Base-by-base conservation (phyloP, 108 stramenopile genomes). In the Discostella stelligeroides region DNA sequence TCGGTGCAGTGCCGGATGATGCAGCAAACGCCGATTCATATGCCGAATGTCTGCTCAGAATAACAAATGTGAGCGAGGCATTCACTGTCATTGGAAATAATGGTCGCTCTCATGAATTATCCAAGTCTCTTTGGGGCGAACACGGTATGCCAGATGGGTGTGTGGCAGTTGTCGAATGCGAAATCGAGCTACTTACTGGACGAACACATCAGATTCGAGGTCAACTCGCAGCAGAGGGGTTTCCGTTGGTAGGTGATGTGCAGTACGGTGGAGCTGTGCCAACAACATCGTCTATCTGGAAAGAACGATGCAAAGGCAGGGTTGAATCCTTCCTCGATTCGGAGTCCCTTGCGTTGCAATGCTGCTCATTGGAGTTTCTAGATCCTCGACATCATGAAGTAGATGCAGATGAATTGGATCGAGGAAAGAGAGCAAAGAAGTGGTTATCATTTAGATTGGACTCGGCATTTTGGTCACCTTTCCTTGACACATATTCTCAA, bases 151-250 rank as follows among this genome's bases (percentile, higher is more conserved):
- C 92, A 30, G 42, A 45, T 1, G 55, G 63, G n/a, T 81, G 80
- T 50, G 67, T 82, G 39, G 92, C 82, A 12, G 80, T 92, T 5
- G 79, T 75, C 40, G 89, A 95, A 76, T 47, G 88, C 25, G 78
- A 87, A 28, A 68, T 95, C 28, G 84, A 88, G 48, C 78, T 95
- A 0, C 60, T 90, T 14, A 95, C 93, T 4, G 95, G 95, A 5
- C 56, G 95, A 10, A 93, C 92, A 6, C 95, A 96, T 81, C 95
- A 96, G 70, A 93, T 96, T 9, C 86, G 95, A 13, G 95, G 95
- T 25, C 95, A 96, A 68, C 46, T 96, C 34, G 68, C 84, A 8
- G 74, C 82, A 30, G 23, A 85, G 28, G 92, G 93, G 23, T 91
- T 80, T 73, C 90, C 93, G 1, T 29, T 96, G 18, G 90, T 94